phyloP scores from a whole-genome alignment of 2,329 filamentous ascomycete genomes.

The Colletotrichum zoysiae region DNA sequence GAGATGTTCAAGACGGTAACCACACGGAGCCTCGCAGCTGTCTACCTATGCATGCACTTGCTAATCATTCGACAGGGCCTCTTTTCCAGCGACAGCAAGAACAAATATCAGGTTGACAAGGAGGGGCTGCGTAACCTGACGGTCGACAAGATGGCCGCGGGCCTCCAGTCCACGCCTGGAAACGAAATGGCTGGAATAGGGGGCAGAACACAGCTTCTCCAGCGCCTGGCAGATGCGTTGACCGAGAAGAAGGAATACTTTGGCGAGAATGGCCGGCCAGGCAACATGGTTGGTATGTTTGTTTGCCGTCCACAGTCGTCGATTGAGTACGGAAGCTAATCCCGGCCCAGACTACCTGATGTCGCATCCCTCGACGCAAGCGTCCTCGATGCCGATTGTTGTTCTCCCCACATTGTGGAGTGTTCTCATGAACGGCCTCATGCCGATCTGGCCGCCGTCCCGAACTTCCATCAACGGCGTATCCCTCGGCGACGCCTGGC shows the following conservation, averaged over 20 bases:
- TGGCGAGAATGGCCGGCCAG: constrained; percentile 84
- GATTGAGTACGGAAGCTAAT: constrained; percentile 43
- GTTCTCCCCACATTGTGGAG: constrained; percentile 91
- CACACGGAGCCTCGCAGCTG: constrained; percentile 7
- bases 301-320: background rate
- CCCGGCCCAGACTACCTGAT: constrained; percentile 83
- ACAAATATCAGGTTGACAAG: constrained; percentile 92
- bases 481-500: constrained; percentile 94
- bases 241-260: constrained; percentile 84
- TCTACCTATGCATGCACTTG: background rate
- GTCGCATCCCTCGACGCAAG: constrained; percentile 89
- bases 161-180: constrained; percentile 83
- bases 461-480: constrained; percentile 89
- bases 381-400: constrained; percentile 88
- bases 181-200: constrained; percentile 89
- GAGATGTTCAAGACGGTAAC: constrained; percentile 91
- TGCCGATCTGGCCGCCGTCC: constrained; percentile 88
- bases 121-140: constrained; percentile 81
- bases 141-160: constrained; percentile 79
- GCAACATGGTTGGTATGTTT: constrained; percentile 88
- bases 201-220: constrained; percentile 83
- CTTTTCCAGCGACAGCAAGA: constrained; percentile 84
- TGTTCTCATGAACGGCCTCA: constrained; percentile 87
- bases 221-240: constrained; percentile 81
- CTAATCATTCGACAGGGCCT: constrained; percentile 66